phyloP scores from a whole-genome alignment of 2,329 filamentous ascomycete genomes.

The Arthrobotrys megalospora region DNA sequence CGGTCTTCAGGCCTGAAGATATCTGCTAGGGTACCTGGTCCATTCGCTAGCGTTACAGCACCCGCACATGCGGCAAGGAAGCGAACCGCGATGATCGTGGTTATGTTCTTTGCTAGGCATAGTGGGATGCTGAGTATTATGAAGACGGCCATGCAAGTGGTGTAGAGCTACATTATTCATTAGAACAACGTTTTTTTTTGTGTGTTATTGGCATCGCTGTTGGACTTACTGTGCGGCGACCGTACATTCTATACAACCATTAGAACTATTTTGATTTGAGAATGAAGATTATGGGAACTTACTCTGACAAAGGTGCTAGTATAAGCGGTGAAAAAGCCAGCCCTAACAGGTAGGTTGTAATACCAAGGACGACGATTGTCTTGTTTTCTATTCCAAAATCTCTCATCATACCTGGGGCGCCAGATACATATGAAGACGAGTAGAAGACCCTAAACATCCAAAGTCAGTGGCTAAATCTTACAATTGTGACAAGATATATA shows the following conservation, averaged over 20 bases:
- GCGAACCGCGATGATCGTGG: conserved; percentile 78
- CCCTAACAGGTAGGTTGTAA: conserved; percentile 84
- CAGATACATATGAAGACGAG: conserved; percentile 82
- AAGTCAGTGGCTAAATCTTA: conserved; percentile 67
- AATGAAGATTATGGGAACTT: conserved; percentile 4
- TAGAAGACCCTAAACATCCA: conserved; percentile 75
- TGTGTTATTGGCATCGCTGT: neutral
- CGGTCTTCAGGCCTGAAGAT: conserved; percentile 85
- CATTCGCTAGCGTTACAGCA: conserved; percentile 85
- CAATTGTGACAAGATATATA: conserved; percentile 23
- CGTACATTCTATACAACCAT: conserved; percentile 70
- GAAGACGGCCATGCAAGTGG: conserved; percentile 77
- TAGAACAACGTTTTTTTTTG: neutral
- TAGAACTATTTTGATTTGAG: neutral
- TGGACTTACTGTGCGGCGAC: conserved; percentile 70
- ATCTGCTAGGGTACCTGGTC: conserved; percentile 86
- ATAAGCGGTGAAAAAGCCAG: conserved; percentile 80
- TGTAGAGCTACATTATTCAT: conserved; percentile 72
- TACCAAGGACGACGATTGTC: conserved; percentile 79
- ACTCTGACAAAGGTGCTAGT: conserved; percentile 80
- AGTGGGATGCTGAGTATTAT: conserved; percentile 80
- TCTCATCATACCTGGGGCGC: conserved; percentile 70
- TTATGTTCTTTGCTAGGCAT: conserved; percentile 78
- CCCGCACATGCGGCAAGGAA: conserved; percentile 84
- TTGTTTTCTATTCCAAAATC: conserved; percentile 76